phyloP scores from a whole-genome alignment of 2,329 filamentous ascomycete genomes.

The Calonectria honghensis region DNA sequence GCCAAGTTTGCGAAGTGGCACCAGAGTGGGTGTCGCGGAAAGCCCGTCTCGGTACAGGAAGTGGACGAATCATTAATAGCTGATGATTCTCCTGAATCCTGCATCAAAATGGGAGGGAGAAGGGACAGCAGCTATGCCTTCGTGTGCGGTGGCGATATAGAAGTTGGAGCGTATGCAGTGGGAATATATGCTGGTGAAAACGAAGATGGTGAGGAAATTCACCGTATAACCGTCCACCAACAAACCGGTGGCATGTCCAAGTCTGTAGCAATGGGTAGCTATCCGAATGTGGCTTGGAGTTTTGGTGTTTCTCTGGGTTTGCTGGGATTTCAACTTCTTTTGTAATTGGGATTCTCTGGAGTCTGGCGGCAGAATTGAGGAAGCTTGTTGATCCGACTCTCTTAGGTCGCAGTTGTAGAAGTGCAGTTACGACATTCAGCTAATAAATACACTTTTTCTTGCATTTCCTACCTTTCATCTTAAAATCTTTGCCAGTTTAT shows the following conservation, averaged over 20 bases:
- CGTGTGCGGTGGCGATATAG: slow-evolving; percentile 36
- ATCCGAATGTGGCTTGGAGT: no score
- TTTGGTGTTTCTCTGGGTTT: not conserved
- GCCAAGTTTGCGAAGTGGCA: slow-evolving; percentile 36
- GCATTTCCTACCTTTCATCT: no score
- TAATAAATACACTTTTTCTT: no score
- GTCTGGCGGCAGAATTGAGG: not conserved
- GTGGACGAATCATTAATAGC: slow-evolving; percentile 28
- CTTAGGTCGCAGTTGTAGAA: not conserved
- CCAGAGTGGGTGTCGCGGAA: slow-evolving; percentile 1
- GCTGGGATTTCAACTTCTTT: not conserved
- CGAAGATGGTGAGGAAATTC: not conserved
- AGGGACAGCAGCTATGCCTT: slow-evolving; percentile 38
- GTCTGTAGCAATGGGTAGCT: not conserved
- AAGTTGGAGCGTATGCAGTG: not conserved
- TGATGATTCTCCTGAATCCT: slow-evolving; percentile 14
- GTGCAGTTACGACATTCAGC: no score
- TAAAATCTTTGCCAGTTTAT: no score
- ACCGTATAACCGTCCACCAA: slow-evolving; percentile 17
- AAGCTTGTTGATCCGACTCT: not conserved
- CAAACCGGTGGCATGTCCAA: not conserved
- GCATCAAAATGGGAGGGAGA: slow-evolving; percentile 39
- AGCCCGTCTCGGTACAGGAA: slow-evolving; percentile 19
- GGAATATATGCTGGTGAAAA: slow-evolving; percentile 30
- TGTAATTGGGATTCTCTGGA: not conserved